Conservation (phyloP, 495 filamentous ascomycete genomes). For the Haplographium delicatum region DNA sequence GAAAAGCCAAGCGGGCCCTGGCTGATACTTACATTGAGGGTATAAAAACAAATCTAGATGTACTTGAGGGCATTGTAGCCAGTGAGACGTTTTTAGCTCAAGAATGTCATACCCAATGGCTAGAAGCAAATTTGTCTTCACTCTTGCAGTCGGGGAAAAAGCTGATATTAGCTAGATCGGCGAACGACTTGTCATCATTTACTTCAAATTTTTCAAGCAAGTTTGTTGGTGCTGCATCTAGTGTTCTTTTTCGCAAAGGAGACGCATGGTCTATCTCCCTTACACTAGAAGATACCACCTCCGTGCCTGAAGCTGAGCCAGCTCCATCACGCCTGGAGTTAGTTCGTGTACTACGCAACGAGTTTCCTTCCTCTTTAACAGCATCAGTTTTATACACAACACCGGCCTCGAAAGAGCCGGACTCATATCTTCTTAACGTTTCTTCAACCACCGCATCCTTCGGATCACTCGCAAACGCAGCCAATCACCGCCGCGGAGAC, state of each 20-base stretch:
- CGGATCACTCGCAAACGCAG: conserved; percentile 38
- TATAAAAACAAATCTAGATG: conserved; percentile 49
- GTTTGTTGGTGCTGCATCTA: conserved; percentile 22
- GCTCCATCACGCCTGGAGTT: conserved; percentile 42
- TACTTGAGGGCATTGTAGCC: conserved; percentile 47
- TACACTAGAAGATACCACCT: conserved; percentile 25
- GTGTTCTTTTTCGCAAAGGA: conserved; percentile 46
- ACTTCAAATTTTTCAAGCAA: background rate
- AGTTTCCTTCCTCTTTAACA: conserved; percentile 49
- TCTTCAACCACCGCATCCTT: conserved; percentile 44
- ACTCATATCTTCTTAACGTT: conserved; percentile 40
- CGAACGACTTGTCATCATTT: background rate
- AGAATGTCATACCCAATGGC: conserved; percentile 52
- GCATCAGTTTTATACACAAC: conserved; percentile 53
- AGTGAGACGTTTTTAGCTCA: conserved; percentile 42
- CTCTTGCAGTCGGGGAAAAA: conserved; percentile 31
- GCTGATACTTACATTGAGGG: conserved; percentile 48
- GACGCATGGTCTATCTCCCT: conserved; percentile 52
- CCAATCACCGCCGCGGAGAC: conserved; percentile 45
- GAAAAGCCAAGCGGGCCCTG: conserved; percentile 48
- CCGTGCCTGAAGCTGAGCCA: conserved; percentile 12
- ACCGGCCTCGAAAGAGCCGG: conserved; percentile 26
- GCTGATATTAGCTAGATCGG: conserved; percentile 16
- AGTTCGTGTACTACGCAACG: conserved; percentile 49
- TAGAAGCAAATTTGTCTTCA: conserved; percentile 41